These are phyloP conservation scores for Amanita exitialis DNA, from an alignment of 768 basidiomycete genomes.

Conservation along the genomic window DNA sequence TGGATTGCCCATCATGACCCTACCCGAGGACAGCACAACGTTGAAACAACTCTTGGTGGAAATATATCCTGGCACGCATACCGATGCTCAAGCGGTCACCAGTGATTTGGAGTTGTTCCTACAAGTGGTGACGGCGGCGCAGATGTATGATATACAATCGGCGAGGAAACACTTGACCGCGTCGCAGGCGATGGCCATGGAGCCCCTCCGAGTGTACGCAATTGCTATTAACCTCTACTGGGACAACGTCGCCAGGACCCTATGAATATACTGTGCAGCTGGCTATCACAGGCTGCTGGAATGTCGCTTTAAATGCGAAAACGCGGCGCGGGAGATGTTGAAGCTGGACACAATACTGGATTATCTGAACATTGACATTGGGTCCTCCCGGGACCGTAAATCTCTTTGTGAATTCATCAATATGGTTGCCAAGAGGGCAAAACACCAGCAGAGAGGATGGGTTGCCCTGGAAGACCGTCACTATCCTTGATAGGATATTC, in stretches of 20 bases:
- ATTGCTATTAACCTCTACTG: not conserved
- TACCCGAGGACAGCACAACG: not conserved
- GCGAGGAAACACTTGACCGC: not conserved
- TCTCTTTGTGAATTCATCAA: not conserved
- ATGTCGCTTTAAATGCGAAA: not conserved
- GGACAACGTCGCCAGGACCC: not conserved
- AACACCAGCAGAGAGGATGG: not conserved
- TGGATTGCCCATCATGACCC: not conserved
- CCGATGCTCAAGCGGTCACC: too few relatives aligned
- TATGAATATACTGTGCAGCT: not conserved
- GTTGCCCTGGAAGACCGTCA: not conserved
- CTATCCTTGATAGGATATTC: not conserved
- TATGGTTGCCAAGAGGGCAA: not conserved
- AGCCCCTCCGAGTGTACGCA: not conserved
- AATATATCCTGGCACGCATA: not conserved
- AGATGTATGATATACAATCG: not conserved
- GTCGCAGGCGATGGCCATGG: not conserved
- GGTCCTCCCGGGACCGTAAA: not conserved
- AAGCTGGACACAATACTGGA: not conserved
- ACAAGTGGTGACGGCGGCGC: not conserved
- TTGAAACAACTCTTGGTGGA: constrained; percentile 6
- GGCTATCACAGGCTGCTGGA: not conserved
- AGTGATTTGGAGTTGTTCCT: not conserved
- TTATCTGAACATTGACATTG: not conserved
- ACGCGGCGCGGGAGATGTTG: not conserved